Evolutionary conservation across 1,284 basidiomycete genomes (phyloP), one percentile per base, ranked within the genome.

Genomic region (Quambalaria eucalypti): DNA sequence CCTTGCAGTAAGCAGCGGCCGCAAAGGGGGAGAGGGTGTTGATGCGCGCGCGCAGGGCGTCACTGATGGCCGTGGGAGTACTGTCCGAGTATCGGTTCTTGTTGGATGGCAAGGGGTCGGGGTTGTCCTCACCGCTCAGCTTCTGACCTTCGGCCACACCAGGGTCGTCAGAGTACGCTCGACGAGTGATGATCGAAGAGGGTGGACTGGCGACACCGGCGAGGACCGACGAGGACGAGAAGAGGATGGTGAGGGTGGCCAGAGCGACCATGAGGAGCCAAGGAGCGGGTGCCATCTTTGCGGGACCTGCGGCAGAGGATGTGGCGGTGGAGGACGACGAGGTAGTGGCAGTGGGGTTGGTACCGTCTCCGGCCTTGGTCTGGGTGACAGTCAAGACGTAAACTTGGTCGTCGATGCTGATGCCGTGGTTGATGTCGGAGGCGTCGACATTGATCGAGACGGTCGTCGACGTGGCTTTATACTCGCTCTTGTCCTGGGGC

Each of bases 371-470:
- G 10, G 60, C 64, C 54, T 68, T 65, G 38, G 59, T 66, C 38
- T 71, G 52, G 8, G 42, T 59, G 51, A 74, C 64, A 14, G 66
- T 71, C 28, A 74, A 52, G 21, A 74, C 56, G 2, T 59, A 50
- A 12, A 73, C 71, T 1, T 51, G 50, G 25, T 67, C 69, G 38
- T 74, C 71, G 14, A 63, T 61, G 25, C 55, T 55, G 31, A 74
- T 73, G 16, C 54, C 56, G 57, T 74, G 71, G 54, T 74, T 74
- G 60, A 74, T 64, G 50, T 66, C 57, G 38, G 52, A 62, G 1
- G 60, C 49, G 19, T 48, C 36, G 19, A 67, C 28, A 1, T 59
- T 56, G 19, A 47, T 56, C n/a, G 71, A 46, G 28, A 52, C 50
- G n/a, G 40, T 49, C 30, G 57, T 66, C 3, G 71, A 63, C 16